Evolutionary conservation across 495 filamentous ascomycete genomes (phyloP), one percentile per base, ranked within the genome.

Genomic region (Penicillium parvum): DNA sequence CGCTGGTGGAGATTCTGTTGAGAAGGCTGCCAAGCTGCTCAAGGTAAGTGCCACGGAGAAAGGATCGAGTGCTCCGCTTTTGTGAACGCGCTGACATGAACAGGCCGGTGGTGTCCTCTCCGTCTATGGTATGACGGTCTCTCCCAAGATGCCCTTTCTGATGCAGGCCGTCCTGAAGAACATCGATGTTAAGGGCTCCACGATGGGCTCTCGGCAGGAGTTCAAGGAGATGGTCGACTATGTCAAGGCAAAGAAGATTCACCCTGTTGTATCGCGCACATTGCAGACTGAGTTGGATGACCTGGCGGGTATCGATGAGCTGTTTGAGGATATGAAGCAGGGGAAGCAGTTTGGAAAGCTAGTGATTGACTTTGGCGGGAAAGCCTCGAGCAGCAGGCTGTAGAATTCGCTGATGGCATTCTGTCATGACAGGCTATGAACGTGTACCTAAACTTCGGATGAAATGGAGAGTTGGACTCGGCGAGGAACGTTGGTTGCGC

Each of bases 291-390:
- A 82, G 0, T 61, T 91, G 47, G 77, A 81, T 29, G 77, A 86
- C 52, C 37, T 89, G 26, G 66, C 78, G 12, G 80, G 64, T 3
- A 75, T 90, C 16, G 80, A 90, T 49, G 68, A 60, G 3, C 52
- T 89, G 26, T 90, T 88, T 60, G 78, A 85, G 37, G 84, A 88
- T 23, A 85, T 90, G 73, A 82, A 81, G 53, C 68, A 74, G 10
- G 84, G 81, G n/a, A 77, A 60, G 48, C 86, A 90, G 62, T 88
- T 88, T 67, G 85, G 85, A 5, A 89, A 90, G 66, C 57, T 89
- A 55, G 83, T 88, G 2, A 70, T 89, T 23, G 67, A 68, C n/a
- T 71, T 77, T 40, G 62, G 28, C 12, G 28, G 65, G 21, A 69
- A 65, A 39, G 17, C 58, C 16, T 48, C 53, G 10, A 66, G 52